phyloP scores from a whole-genome alignment of 2,329 filamentous ascomycete genomes.

The Fusarium clavum region DNA sequence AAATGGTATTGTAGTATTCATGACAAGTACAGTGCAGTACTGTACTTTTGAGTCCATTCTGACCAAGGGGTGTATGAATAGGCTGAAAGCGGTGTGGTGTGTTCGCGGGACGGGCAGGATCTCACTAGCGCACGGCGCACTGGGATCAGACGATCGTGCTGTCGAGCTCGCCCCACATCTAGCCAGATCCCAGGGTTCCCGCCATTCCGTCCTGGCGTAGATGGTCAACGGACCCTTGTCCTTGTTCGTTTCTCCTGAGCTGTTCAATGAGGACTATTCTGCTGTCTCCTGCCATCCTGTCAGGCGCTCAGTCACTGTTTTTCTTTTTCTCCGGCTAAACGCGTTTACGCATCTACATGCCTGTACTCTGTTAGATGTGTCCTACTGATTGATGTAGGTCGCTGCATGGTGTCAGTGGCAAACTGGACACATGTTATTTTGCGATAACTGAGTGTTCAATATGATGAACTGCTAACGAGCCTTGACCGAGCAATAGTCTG shows the following conservation, averaged over 20 bases:
- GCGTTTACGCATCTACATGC: background rate
- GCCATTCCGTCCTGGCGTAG: slow-evolving; percentile 40
- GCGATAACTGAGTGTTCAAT: slow-evolving; percentile 35
- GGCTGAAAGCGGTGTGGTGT: slow-evolving; percentile 42
- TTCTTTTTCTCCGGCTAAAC: slow-evolving; percentile 35
- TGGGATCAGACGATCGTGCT: slow-evolving; percentile 48
- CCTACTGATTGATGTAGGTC: background rate
- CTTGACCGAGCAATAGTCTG: slow-evolving; percentile 38
- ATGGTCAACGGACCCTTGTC: slow-evolving; percentile 30
- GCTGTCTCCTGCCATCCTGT: slow-evolving; percentile 8
- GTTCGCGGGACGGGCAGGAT: slow-evolving; percentile 48
- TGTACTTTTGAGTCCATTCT: slow-evolving; percentile 1
- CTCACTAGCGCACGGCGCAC: slow-evolving; percentile 44
- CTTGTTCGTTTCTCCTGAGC: slow-evolving; percentile 38
- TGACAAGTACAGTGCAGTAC: background rate
- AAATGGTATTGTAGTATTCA: background rate
- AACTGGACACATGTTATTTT: slow-evolving; percentile 33
- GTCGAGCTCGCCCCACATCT: slow-evolving; percentile 42
- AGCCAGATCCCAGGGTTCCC: slow-evolving; percentile 49
- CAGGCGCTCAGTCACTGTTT: slow-evolving; percentile 21
- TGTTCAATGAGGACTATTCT: slow-evolving; percentile 12
- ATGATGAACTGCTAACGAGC: slow-evolving; percentile 19
- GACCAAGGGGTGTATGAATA: slow-evolving; percentile 28
- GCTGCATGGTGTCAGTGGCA: slow-evolving; percentile 26
- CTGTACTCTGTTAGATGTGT: slow-evolving; percentile 5